A percentile compares a stretch with the other conserved stretches of the same genome.
Evolutionary conservation across 2,329 filamentous ascomycete genomes (phyloP).

Genomic region (Penicillium sp.): DNA sequence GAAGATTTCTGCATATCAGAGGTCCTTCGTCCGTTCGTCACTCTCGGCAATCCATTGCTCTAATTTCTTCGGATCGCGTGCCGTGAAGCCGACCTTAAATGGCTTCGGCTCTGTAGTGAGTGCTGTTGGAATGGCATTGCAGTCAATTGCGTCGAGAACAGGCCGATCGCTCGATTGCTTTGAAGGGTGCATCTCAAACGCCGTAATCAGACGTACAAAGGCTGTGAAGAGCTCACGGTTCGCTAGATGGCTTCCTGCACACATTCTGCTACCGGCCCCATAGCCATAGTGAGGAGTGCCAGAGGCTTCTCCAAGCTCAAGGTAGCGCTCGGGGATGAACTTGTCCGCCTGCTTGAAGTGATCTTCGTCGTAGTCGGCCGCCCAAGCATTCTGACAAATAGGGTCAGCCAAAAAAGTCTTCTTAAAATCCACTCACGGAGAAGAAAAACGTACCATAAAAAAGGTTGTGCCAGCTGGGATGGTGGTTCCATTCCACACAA

Average conservation of each 20-base stretch:
- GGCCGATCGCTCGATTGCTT: conserved; percentile 54
- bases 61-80: conserved; percentile 52
- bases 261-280: conserved; percentile 67
- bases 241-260: conserved; percentile 65
- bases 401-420: too few relatives aligned
- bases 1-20: conserved; percentile 32
- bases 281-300: conserved; percentile 67
- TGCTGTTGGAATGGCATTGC: conserved; percentile 60
- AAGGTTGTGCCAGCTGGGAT: conserved; percentile 79
- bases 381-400: conserved; percentile 66
- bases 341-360: conserved; percentile 68
- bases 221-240: conserved; percentile 67
- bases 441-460: conserved; percentile 64
- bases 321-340: conserved; percentile 74
- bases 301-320: conserved; percentile 55
- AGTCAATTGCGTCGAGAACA: conserved; percentile 61
- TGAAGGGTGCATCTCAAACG: conserved; percentile 60
- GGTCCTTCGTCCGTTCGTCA: conserved; percentile 56
- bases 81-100: conserved; percentile 62
- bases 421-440: too few relatives aligned
- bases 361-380: conserved; percentile 70
- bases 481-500: conserved; percentile 67
- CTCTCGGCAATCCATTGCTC: conserved; percentile 59
- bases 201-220: conserved; percentile 62
- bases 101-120: conserved; percentile 66